Evolutionary conservation across 345 rosid genomes (phyloP).

Genomic region (Trapa incisa): DNA sequence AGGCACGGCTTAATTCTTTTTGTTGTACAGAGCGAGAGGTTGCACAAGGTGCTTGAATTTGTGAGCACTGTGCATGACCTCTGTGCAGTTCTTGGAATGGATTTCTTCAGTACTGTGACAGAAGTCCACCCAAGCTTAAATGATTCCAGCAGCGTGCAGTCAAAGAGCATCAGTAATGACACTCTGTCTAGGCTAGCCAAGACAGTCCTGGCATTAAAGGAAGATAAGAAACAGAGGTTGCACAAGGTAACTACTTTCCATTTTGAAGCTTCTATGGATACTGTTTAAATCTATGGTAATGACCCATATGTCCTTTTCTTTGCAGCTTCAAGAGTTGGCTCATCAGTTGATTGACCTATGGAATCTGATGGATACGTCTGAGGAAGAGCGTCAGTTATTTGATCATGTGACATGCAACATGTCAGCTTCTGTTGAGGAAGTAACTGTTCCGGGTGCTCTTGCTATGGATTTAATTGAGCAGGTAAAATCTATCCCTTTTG

Average conservation of each 20-base stretch:
- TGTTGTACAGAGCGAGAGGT: conserved; percentile 59
- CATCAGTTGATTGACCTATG: conserved; percentile 78
- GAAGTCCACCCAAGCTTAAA: conserved; percentile 95
- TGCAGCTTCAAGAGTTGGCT: conserved; percentile 92
- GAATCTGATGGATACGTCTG: conserved; percentile 95
- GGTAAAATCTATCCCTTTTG: conserved; percentile 25
- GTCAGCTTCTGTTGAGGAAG: conserved; percentile 77
- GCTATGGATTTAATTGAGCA: conserved; percentile 84
- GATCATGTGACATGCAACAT: conserved; percentile 83
- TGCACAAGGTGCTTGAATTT: conserved; percentile 78
- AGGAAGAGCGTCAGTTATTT: conserved; percentile 72
- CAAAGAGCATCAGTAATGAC: conserved; percentile 90
- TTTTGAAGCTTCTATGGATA: not conserved
- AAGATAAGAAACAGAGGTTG: conserved; percentile 84
- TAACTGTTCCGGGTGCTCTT: conserved; percentile 66
- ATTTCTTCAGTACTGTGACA: conserved; percentile 62
- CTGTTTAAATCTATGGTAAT: not conserved
- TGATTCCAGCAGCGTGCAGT: conserved; percentile 48
- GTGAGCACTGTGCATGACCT: conserved; percentile 94
- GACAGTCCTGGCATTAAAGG: conserved; percentile 63
- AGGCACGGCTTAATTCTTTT: conserved; percentile 9
- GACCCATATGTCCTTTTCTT: not conserved
- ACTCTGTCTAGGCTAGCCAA: conserved; percentile 66
- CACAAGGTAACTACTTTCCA: conserved; percentile 35
- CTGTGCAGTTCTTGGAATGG: conserved; percentile 82